Evolutionary conservation across 495 filamentous ascomycete genomes (phyloP).

Genomic region (Schizothecium vesticola): DNA sequence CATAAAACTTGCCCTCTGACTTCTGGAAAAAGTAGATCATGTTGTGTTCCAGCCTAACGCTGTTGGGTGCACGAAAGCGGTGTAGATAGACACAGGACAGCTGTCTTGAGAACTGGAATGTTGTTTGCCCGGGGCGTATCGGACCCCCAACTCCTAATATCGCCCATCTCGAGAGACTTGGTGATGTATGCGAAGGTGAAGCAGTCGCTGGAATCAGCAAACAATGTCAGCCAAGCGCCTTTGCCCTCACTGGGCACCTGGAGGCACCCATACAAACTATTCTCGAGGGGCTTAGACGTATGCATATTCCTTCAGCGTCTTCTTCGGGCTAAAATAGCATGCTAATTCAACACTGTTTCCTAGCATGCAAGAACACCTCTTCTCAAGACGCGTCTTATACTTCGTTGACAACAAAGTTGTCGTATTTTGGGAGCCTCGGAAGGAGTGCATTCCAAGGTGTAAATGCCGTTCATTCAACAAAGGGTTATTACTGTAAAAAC

Average conservation of each 20-base stretch:
- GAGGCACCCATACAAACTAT: neutral
- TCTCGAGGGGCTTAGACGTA: neutral
- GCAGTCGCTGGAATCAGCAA: neutral
- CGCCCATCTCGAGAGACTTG: neutral
- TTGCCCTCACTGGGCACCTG: neutral
- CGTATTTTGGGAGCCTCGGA: too few species aligned
- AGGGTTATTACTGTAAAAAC: too few species aligned
- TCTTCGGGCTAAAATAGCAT: too few species aligned
- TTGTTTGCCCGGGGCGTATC: neutral
- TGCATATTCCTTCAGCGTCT: too few species aligned
- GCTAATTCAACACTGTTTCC: too few species aligned
- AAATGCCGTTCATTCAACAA: too few species aligned
- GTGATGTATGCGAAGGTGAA: neutral
- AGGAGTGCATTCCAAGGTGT: too few species aligned
- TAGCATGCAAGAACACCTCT: too few species aligned
- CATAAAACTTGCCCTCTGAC: neutral
- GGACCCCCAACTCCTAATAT: neutral
- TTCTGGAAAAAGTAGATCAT: neutral
- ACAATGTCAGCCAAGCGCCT: neutral
- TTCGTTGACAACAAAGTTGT: too few species aligned
- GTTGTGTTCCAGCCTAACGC: neutral
- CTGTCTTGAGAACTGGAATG: neutral
- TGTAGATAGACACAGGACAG: neutral
- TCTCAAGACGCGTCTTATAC: too few species aligned
- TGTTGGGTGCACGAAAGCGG: neutral